These are phyloP conservation scores for Leishmania major DNA, from an alignment of 208 protist genomes.

Conservation along the genomic window DNA sequence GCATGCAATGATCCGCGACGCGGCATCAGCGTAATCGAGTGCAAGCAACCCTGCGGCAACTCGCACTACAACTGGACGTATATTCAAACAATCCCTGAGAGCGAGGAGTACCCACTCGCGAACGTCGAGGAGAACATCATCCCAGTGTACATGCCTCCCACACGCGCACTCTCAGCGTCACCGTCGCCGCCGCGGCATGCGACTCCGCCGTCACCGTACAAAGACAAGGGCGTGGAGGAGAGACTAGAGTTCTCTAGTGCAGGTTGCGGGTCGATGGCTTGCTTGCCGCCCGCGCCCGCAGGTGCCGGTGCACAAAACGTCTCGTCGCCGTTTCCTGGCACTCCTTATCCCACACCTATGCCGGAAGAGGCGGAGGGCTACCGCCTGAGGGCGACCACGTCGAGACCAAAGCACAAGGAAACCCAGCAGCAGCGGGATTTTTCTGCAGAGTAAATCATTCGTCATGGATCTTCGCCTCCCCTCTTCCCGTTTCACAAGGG, in stretches of 20 bases:
- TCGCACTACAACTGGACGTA: conserved; percentile 55
- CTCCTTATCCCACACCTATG: neutral
- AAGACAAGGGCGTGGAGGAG: neutral
- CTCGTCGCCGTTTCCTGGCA: neutral
- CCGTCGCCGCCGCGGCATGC: neutral
- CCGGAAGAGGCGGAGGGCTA: neutral
- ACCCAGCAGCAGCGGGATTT: no score
- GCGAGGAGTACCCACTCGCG: conserved; percentile 22
- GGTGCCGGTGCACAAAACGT: neutral
- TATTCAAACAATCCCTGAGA: conserved; percentile 24
- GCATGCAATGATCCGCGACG: conserved; percentile 54
- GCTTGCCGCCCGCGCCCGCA: neutral
- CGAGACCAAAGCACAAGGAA: neutral
- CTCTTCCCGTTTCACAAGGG: neutral
- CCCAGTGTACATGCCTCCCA: conserved; percentile 18
- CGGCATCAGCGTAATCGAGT: conserved; percentile 49
- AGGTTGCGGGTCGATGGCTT: neutral
- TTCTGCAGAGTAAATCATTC: neutral
- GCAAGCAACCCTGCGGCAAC: conserved; percentile 42
- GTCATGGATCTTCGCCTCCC: no score
- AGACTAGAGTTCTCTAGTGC: conserved; percentile 1
- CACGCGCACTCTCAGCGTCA: neutral
- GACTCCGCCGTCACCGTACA: neutral
- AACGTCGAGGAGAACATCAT: conserved; percentile 1
- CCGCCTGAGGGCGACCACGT: neutral